These are phyloP conservation scores for Penicillium coprophilum DNA, from an alignment of 495 filamentous ascomycete species.

Conservation along the genomic window DNA sequence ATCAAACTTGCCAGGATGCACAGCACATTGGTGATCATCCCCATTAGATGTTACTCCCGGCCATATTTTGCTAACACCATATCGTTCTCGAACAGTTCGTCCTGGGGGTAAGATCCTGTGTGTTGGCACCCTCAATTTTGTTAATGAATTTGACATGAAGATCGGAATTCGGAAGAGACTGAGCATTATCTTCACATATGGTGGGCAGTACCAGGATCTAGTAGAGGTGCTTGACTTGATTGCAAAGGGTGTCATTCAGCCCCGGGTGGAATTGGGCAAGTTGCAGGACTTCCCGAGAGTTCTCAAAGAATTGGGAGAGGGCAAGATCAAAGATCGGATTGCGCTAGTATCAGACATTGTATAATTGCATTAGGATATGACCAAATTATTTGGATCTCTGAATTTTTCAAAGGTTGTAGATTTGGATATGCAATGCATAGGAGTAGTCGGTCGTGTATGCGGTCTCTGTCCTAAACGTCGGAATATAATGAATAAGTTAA, in stretches of 20 bases:
- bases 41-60: neutral
- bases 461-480: no score
- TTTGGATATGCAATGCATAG: no score
- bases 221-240: slow-evolving; percentile 24
- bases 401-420: no score
- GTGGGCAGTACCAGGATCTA: slow-evolving; percentile 25
- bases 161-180: slow-evolving; percentile 27
- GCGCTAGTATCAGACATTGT: slow-evolving; percentile 16
- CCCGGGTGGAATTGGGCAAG: slow-evolving; percentile 18
- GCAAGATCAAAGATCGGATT: slow-evolving; percentile 23
- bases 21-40: slow-evolving; percentile 17
- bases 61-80: neutral
- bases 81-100: slow-evolving; percentile 7
- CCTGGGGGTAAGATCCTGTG: slow-evolving; percentile 25
- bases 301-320: slow-evolving; percentile 19
- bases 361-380: neutral
- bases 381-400: no score
- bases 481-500: no score
- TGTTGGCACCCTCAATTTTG: slow-evolving; percentile 20
- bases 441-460: no score
- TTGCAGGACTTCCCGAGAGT: slow-evolving; percentile 20
- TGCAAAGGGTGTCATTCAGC: slow-evolving; percentile 14
- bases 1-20: slow-evolving; percentile 24
- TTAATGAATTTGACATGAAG: slow-evolving; percentile 27
- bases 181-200: slow-evolving; percentile 29